Evolutionary conservation across 2,329 filamentous ascomycete species (phyloP), one percentile per base, ranked within the genome.

Genomic region (Didymella sp.): DNA sequence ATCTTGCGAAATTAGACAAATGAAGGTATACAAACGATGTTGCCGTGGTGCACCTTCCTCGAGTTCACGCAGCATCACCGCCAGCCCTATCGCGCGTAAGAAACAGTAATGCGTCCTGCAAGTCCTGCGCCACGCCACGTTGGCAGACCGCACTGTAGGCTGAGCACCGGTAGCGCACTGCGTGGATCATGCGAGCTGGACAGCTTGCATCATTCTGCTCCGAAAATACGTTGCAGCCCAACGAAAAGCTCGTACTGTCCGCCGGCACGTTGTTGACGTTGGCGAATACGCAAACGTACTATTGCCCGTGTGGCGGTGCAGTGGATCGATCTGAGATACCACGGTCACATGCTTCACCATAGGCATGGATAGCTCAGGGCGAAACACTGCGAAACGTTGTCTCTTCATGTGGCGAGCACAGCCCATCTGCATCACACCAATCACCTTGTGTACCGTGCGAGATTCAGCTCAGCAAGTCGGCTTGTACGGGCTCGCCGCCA

Each of bases 251-350:
- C 49, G 35, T 45, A 55, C 43, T 38, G 33, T 55, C 58, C 54
- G 38, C 60, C 56, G 38, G 45, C 15, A 22, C 41, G 19, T 25
- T 38, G 6, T 49, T 37, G 31, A 28, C 11, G 27, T 33, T 54
- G 30, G 48, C 56, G 55, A 56, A 30, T 52, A 63, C 53, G 30
- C 53, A 49, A n/a, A 51, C 45, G 28, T 38, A 56, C 51, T 50
- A 60, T 63, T 51, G 51, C 50, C 52, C 42, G 33, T 72, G 71
- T 73, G 72, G 71, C 71, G 66, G 71, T 74, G 71, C 70, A 70
- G 6, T 22, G 21, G n/a, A 48, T 61, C 56, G 52, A 59, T 53
- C 30, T 49, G 53, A 64, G 46, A 60, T 46, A 62, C 56, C 33
- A 51, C 58, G 51, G 63, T 51, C 68, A 69, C 66, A 63, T 69